A percentile compares a stretch with the other conserved stretches of the same genome.
Conservation (phyloP, 805 yeast species). For the Kuraishia cidri region DNA sequence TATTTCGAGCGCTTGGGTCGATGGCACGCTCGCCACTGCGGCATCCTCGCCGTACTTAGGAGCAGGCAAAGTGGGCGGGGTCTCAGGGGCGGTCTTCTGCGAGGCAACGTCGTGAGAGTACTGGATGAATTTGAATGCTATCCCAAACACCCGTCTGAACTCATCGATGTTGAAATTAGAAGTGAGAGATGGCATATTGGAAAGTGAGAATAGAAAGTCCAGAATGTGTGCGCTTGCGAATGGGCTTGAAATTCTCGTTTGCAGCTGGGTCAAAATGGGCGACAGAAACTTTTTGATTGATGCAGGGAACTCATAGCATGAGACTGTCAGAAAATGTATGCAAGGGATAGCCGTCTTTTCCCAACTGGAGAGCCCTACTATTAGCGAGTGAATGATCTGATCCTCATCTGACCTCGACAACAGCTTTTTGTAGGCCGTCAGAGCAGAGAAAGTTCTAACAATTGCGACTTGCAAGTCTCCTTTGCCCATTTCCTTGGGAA, state of each 20-base stretch:
- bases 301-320: constrained; percentile 74
- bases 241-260: constrained; percentile 62
- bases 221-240: constrained; percentile 66
- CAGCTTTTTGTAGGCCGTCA: constrained; percentile 48
- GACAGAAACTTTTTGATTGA: constrained; percentile 62
- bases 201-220: constrained; percentile 62
- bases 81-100: constrained; percentile 4
- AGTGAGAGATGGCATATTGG: constrained; percentile 57
- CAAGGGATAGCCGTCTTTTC: constrained; percentile 73
- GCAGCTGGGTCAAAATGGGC: constrained; percentile 64
- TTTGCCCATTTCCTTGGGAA: constrained; percentile 37
- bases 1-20: constrained; percentile 36
- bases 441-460: constrained; percentile 51
- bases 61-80: not conserved
- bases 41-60: constrained; percentile 34
- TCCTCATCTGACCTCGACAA: constrained; percentile 55
- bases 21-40: constrained; percentile 43
- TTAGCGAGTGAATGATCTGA: constrained; percentile 48
- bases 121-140: constrained; percentile 73
- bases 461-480: constrained; percentile 61
- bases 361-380: constrained; percentile 62
- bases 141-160: constrained; percentile 71
- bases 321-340: constrained; percentile 64
- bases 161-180: constrained; percentile 72
- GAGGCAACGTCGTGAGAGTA: constrained; percentile 44